Evolutionary conservation across 768 basidiomycete genomes (phyloP), one percentile per base, ranked within the genome.

Genomic region (Myochromella boudieri): DNA sequence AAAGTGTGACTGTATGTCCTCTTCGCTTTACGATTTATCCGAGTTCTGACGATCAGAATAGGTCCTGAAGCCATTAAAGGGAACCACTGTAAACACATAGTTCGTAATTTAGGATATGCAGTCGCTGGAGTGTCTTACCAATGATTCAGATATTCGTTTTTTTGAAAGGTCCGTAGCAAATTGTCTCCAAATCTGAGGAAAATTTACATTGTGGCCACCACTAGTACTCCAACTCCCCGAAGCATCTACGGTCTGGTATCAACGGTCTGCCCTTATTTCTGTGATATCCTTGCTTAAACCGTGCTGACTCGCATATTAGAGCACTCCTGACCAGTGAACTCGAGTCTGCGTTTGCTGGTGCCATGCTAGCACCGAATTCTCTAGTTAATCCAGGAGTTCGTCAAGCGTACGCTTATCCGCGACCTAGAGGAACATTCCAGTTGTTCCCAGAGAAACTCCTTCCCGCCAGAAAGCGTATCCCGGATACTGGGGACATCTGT

Each of bases 21-120:
- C n/a, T n/a, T n/a, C n/a, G n/a, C n/a, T n/a, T n/a, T n/a, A n/a
- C n/a, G n/a, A n/a, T n/a, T n/a, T n/a, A 18, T 26, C 31, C 25
- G n/a, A n/a, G n/a, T n/a, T n/a, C n/a, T n/a, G n/a, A n/a, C n/a
- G n/a, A n/a, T n/a, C n/a, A n/a, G n/a, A n/a, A 3, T 33, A 85
- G 83, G 91, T 61, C 91, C 91, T 0, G 91, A 95, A 56, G 75
- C 79, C 7, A 17, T 53, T 37, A 88, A 85, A 67, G 87, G 87
- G 6, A 87, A 90, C 58, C 86, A 88, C 46, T 91, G 88, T 75
- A 91, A 91, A 65, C 88, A 90, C 51, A 86, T 88, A 33, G 82
- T 87, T 51, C 52, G 82, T 70, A n/a, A n/a, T n/a, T 5, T 22
- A 27, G 29, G 24, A 27, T 17, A 11, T 26, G 42, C 38, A 14